Percentiles rank a stretch among this genome's conserved stretches.
Evolutionary conservation across 73 alveolate species (phyloP).

Genomic region (Paramecium caudatum): DNA sequence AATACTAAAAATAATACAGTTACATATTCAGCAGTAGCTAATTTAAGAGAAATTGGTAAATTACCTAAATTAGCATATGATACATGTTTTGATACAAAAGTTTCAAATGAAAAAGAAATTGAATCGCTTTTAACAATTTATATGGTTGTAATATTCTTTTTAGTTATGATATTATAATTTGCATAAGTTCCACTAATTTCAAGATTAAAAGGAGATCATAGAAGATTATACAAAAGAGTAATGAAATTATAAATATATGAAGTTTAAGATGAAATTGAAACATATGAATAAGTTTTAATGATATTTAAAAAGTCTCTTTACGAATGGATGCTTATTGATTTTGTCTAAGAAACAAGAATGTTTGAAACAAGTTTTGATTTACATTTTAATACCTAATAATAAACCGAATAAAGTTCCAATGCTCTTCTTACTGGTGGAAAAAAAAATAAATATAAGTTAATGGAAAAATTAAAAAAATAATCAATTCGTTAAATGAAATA

Average conservation of each 20-base stretch:
- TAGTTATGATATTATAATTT: constrained; percentile 9
- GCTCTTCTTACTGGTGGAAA: not conserved
- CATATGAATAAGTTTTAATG: not conserved
- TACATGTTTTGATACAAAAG: not conserved
- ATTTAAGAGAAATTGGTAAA: constrained; percentile 42
- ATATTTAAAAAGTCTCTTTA: constrained; percentile 1
- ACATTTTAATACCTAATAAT: not conserved
- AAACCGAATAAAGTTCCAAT: constrained; percentile 8
- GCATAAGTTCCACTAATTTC: constrained; percentile 33
- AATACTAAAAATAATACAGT: not conserved
- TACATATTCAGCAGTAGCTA: not conserved
- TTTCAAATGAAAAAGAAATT: not conserved
- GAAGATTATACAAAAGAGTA: not conserved
- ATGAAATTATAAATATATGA: not conserved
- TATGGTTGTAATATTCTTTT: constrained; percentile 24
- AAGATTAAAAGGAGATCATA: not conserved
- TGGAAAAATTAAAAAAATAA: constrained; percentile 13
- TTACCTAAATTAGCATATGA: constrained; percentile 34
- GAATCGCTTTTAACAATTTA: not conserved
- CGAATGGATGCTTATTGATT: constrained; percentile 55
- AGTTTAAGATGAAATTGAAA: constrained; percentile 37
- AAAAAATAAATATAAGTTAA: constrained; percentile 5
- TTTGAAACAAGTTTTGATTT: constrained; percentile 3
- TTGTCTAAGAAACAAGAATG: constrained; percentile 47
- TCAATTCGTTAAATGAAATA: not conserved